phyloP scores from a whole-genome alignment of 73 alveolate species.

The Symbiodinium pilosum region DNA sequence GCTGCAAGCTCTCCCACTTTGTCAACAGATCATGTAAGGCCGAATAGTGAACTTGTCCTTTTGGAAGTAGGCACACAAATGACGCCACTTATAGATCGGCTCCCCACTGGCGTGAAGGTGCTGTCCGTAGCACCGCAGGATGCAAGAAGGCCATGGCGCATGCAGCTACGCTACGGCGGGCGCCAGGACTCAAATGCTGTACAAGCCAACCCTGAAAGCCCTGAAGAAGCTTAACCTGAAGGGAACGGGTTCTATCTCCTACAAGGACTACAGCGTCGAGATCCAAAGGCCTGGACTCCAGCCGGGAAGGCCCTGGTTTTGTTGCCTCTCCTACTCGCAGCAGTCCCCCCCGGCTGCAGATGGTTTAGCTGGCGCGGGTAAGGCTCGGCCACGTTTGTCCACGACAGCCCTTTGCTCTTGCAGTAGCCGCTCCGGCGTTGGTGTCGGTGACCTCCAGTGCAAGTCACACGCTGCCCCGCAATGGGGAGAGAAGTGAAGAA shows the following conservation, averaged over 20 bases:
- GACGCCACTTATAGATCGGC: not conserved
- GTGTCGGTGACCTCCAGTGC: not conserved
- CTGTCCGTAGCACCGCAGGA: not conserved
- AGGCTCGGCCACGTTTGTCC: not conserved
- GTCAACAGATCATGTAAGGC: not conserved
- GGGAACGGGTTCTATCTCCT: no score
- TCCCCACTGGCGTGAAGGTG: not conserved
- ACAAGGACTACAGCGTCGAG: no score
- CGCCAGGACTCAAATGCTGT: not conserved
- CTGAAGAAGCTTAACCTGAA: not conserved
- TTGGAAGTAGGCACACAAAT: not conserved
- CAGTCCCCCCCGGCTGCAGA: not conserved
- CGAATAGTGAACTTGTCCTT: not conserved
- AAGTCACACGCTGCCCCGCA: not conserved
- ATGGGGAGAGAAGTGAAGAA: not conserved
- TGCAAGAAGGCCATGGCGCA: not conserved
- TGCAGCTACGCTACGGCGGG: not conserved
- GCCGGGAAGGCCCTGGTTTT: not conserved
- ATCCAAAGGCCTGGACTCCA: not conserved
- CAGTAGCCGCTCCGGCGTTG: not conserved
- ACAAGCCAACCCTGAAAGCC: not conserved
- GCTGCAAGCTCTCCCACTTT: no score
- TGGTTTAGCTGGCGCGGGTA: not conserved
- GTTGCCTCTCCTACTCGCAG: not conserved
- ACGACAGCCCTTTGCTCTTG: not conserved